Evolutionary conservation across 2,329 filamentous ascomycete genomes (phyloP).

Genomic region (Fusarium sp.): DNA sequence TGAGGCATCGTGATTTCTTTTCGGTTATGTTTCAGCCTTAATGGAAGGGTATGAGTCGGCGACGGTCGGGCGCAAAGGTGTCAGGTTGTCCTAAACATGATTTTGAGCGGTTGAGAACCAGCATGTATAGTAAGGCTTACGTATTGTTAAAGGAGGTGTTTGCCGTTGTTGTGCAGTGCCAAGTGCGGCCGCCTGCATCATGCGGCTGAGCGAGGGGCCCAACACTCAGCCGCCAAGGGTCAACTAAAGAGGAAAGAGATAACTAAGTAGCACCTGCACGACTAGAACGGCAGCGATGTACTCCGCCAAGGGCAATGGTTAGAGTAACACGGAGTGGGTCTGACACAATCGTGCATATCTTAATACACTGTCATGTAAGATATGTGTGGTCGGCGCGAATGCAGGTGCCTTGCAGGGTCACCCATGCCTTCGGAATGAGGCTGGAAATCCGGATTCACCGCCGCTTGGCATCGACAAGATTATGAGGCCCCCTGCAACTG

Average conservation of each 20-base stretch:
- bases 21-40: neutral
- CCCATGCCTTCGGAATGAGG: neutral
- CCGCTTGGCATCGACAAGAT: neutral
- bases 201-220: too few relatives aligned
- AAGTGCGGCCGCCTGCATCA: neutral
- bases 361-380: neutral
- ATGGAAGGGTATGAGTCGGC: neutral
- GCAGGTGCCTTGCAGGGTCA: neutral
- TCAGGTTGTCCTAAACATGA: neutral
- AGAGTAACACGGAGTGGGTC: neutral
- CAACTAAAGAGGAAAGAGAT: neutral
- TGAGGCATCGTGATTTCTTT: slow-evolving; percentile 45
- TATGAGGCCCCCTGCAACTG: neutral
- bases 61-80: neutral
- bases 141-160: neutral
- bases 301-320: neutral
- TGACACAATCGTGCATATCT: neutral
- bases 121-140: neutral
- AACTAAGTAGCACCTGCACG: neutral
- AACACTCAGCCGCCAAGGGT: too few relatives aligned
- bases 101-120: neutral
- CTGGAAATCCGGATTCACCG: neutral
- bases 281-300: neutral
- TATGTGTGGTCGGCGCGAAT: neutral
- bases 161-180: neutral